Evolutionary conservation across 192 early-diverging fungal species (phyloP), one percentile per base, ranked within the genome.

Genomic region (Phycomyces blakesleeanus): DNA sequence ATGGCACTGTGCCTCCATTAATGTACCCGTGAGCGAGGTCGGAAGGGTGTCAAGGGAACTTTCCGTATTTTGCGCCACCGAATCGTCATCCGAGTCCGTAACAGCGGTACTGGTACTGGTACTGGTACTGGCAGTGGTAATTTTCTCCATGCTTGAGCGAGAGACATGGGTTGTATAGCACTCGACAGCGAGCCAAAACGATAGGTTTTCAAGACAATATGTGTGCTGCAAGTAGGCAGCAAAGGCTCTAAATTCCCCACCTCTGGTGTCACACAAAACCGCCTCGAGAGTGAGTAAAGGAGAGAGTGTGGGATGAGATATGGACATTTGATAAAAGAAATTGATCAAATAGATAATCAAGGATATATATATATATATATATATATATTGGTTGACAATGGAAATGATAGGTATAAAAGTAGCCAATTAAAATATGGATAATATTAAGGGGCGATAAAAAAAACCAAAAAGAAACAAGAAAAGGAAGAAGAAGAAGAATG

Each of bases 191-290:
- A 73, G 38, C 71, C 72, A 79, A 61, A 79, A 79, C 21, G 47
- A 57, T 0, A 76, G 55, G 24, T 79, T 79, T 38, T 79, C 74
- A 20, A 57, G 66, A 38, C 74, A 76, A 42, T 74, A 74, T 8
- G 66, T 65, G 14, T 61, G 50, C 16, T 74, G 65, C 29, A 79
- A 62, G 40, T 47, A 61, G 14, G 50, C 16, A 5, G 66, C 34
- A 25, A 68, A 68, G 16, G 29, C 66, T 55, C 55, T 50, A 55
- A 61, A 68, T 16, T 41, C 8, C 3, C 11, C 39, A 8, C 51
- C 42, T 10, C 21, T 21, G 18, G 52, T 27, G 37, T 68, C 59
- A 21, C 54, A 51, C 52, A 68, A 55, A 6, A 68, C 22, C 20
- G 26, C 29, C 49, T 68, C 66, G 3, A 68, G 39, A 18, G 59